Evolutionary conservation across 768 basidiomycete species (phyloP), one percentile per base, ranked within the genome.

Genomic region (Termitomyces heimii): DNA sequence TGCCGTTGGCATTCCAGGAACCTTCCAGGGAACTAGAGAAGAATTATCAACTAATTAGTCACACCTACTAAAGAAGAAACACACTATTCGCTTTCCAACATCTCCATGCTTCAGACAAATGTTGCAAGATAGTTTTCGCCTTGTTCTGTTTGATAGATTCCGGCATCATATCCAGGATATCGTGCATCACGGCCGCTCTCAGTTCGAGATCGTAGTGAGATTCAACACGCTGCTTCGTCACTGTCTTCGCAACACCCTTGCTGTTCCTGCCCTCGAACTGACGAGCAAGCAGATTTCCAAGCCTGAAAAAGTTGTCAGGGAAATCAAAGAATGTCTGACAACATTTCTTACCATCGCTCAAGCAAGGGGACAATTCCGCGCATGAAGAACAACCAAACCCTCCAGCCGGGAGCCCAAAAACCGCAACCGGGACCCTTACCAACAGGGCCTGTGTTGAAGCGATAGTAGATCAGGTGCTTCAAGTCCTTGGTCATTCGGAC

Each of bases 131-230:
- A 12, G 97, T 98, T 79, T 99, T 99, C n/a, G 94, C 86, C 78
- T 99, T 98, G 76, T 98, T 99, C 73, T 95, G 94, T 74, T 95
- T 95, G 78, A 98, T 95, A 2, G 92, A 94, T 72, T 98, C 97
- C 7, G 97, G 97, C 96, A 98, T 98, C 96, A 98, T 98, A 77
- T 98, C 96, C 64, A 99, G 78, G 64, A 99, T 98, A 72, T 99
- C 96, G 75, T 98, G 96, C 97, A 99, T 98, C 65, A 99, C 96
- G 47, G 97, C 95, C 0, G 97, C 97, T 54, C 97, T 88, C 44
- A 99, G 77, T 69, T 99, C 97, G 35, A 99, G 80, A 71, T 99
- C 97, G 65, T 95, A 98, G 70, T 99, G 97, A 9, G 94, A 97
- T 73, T 99, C 97, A 14, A 98, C 97, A 66, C 96, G 86, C 74